Conservation (phyloP, 23 red algal genomes). For the Gracilaria domingensis region DNA sequence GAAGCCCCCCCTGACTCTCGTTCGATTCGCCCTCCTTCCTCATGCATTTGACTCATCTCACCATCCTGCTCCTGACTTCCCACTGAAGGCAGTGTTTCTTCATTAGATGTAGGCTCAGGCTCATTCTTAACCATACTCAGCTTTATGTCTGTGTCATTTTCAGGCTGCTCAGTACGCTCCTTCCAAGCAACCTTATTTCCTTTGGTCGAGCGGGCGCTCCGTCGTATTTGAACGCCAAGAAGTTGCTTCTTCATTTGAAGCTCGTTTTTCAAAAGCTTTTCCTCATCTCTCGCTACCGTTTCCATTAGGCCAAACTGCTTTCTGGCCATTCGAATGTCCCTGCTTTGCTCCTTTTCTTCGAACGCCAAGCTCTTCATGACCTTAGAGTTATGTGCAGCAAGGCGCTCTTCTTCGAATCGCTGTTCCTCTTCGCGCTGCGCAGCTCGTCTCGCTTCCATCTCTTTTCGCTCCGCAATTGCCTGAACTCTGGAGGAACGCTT, state of each 20-base stretch:
- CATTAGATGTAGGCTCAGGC: background rate
- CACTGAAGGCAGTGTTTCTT: background rate
- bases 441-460: conserved; percentile 31
- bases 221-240: background rate
- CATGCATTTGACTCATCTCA: background rate
- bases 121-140: background rate
- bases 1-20: background rate
- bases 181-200: background rate
- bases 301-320: conserved; percentile 7
- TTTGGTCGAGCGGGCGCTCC: background rate
- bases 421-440: conserved; percentile 44
- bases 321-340: conserved; percentile 3
- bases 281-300: conserved; percentile 41
- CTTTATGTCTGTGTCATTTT: background rate
- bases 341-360: conserved; percentile 27
- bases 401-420: conserved; percentile 37
- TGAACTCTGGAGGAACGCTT: conserved; percentile 70
- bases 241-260: conserved; percentile 1
- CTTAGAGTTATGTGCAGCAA: background rate
- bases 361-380: background rate
- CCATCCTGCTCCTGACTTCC: background rate
- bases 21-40: background rate
- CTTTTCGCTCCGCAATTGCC: conserved; percentile 44
- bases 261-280: conserved; percentile 12
- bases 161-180: background rate